Conservation (phyloP, 768 basidiomycete species). For the Lentinus tigrinus region DNA sequence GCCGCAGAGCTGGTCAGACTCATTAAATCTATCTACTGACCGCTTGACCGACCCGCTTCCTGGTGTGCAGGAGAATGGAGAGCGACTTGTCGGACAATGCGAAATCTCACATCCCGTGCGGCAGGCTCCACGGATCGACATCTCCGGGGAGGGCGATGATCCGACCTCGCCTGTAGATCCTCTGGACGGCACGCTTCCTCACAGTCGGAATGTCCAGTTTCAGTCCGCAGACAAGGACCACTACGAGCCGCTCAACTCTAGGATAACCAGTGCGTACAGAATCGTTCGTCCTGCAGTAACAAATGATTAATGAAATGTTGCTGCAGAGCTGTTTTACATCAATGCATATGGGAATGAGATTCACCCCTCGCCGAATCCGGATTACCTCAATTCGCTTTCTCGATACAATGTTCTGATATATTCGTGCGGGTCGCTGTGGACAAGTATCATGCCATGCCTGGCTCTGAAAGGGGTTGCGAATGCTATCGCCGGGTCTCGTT, state of each 20-base stretch:
- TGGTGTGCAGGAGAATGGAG: slow-evolving; percentile 60
- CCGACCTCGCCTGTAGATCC: slow-evolving; percentile 52
- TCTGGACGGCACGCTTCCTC: slow-evolving; percentile 46
- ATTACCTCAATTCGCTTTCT: slow-evolving; percentile 63
- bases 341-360: slow-evolving; percentile 91
- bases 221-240: slow-evolving; percentile 50
- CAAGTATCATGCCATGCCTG: slow-evolving; percentile 91
- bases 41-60: neutral
- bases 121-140: slow-evolving; percentile 25
- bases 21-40: neutral
- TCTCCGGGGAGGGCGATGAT: slow-evolving; percentile 36
- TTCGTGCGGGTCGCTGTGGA: slow-evolving; percentile 94
- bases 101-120: neutral
- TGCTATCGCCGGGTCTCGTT: slow-evolving; percentile 71
- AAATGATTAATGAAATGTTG: no score
- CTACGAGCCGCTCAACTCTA: slow-evolving; percentile 57
- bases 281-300: no score
- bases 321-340: slow-evolving; percentile 82
- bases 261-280: slow-evolving; percentile 54
- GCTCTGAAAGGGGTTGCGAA: slow-evolving; percentile 78
- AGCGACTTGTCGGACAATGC: slow-evolving; percentile 41
- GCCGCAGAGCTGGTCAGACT: slow-evolving; percentile 75
- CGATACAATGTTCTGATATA: slow-evolving; percentile 75
- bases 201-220: slow-evolving; percentile 66
- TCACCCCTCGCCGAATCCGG: slow-evolving; percentile 84